Conservation (phyloP, 1,284 basidiomycete genomes). For the Ustilago loliicola region DNA sequence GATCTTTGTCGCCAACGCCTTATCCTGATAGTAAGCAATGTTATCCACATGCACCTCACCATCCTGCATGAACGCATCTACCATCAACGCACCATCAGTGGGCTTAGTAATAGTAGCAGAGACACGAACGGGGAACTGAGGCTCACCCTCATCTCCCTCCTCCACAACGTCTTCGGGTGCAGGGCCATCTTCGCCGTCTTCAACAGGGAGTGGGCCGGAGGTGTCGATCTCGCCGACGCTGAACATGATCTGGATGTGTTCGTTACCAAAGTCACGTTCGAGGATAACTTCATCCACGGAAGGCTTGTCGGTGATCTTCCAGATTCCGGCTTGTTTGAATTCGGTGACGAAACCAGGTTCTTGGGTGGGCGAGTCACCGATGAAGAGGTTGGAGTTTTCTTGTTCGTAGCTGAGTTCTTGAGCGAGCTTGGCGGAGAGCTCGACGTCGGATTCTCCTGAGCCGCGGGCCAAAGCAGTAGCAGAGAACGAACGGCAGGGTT, state of each 20-base stretch:
- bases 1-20: slow-evolving; percentile 80
- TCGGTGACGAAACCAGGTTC: slow-evolving; percentile 82
- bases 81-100: slow-evolving; percentile 59
- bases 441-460: slow-evolving; percentile 77
- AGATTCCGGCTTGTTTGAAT: slow-evolving; percentile 82
- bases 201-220: slow-evolving; percentile 59
- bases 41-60: slow-evolving; percentile 89
- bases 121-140: slow-evolving; percentile 78
- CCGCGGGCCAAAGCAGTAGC: slow-evolving; percentile 14
- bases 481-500: slow-evolving; percentile 20
- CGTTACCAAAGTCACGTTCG: slow-evolving; percentile 87
- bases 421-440: slow-evolving; percentile 80
- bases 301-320: slow-evolving; percentile 81
- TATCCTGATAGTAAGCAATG: slow-evolving; percentile 85
- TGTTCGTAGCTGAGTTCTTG: slow-evolving; percentile 90
- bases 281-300: slow-evolving; percentile 88
- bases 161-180: slow-evolving; percentile 61
- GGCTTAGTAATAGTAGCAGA: slow-evolving; percentile 88
- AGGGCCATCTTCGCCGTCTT: slow-evolving; percentile 66
- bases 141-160: slow-evolving; percentile 55
- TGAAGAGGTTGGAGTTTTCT: slow-evolving; percentile 72
- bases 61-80: slow-evolving; percentile 73
- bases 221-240: slow-evolving; percentile 67
- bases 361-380: slow-evolving; percentile 63
- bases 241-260: slow-evolving; percentile 73